phyloP scores from a whole-genome alignment of 768 basidiomycete genomes.

The Roridomyces roridus region DNA sequence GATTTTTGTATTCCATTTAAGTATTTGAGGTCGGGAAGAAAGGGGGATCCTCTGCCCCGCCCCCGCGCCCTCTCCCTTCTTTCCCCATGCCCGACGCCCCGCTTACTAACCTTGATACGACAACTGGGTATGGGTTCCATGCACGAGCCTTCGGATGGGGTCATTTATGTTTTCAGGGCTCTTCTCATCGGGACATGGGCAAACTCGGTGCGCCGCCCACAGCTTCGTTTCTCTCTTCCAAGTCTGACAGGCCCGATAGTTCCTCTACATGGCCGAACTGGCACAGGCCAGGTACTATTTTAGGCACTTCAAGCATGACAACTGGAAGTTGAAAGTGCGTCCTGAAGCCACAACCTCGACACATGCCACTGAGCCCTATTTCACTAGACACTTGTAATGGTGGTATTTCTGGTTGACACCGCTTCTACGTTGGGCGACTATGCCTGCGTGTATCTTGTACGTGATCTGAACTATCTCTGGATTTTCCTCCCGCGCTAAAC shows the following conservation, averaged over 20 bases:
- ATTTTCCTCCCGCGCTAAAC: constrained; percentile 4
- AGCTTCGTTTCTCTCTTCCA: constrained; percentile 5
- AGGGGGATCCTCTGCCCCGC: neutral
- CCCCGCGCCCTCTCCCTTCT: no score
- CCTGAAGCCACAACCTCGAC: neutral
- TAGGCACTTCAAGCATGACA: constrained; percentile 11
- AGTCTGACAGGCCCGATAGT: constrained; percentile 7
- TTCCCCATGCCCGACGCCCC: neutral
- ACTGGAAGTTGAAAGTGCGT: constrained; percentile 12
- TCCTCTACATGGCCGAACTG: constrained; percentile 14
- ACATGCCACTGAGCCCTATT: no score
- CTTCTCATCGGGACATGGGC: constrained; percentile 18
- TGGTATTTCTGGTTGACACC: constrained; percentile 5
- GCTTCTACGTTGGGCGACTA: constrained; percentile 10
- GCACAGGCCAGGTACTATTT: constrained; percentile 8
- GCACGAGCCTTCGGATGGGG: neutral
- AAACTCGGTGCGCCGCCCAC: constrained; percentile 15
- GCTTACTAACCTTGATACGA: constrained; percentile 1
- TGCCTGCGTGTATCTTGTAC: constrained; percentile 15
- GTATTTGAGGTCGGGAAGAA: neutral
- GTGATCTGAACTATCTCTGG: constrained; percentile 7
- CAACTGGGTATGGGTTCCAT: constrained; percentile 4
- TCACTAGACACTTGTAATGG: constrained; percentile 2
- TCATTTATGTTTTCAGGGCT: constrained; percentile 6
- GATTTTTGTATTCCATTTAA: no score